Percentiles rank a stretch among this genome's conserved stretches.
phyloP scores from a whole-genome alignment of 805 yeast genomes.

The Wickerhamiella bombiphila region DNA sequence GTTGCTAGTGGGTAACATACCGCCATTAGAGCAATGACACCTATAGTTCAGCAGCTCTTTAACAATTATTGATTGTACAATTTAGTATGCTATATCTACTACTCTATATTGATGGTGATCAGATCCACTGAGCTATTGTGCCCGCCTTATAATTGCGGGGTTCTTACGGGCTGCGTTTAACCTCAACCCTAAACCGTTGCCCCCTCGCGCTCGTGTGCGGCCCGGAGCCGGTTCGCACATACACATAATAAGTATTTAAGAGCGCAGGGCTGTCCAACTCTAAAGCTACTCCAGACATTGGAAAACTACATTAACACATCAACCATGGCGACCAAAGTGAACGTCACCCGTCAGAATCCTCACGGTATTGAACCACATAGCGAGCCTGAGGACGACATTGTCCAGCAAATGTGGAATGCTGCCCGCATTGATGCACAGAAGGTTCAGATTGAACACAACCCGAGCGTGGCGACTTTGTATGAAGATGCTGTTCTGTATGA shows the following conservation, averaged over 20 bases:
- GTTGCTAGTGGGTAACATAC: too few relatives aligned
- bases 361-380: slow-evolving; percentile 29
- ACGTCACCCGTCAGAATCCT: slow-evolving; percentile 30
- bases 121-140: too few relatives aligned
- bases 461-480: slow-evolving; percentile 82
- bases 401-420: slow-evolving; percentile 16
- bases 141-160: too few relatives aligned
- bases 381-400: slow-evolving; percentile 28
- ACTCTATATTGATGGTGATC: too few relatives aligned
- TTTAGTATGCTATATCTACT: too few relatives aligned
- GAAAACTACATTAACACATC: not conserved
- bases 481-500: slow-evolving; percentile 82
- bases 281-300: not conserved
- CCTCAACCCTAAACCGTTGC: too few relatives aligned
- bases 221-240: not conserved
- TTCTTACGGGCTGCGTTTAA: too few relatives aligned
- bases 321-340: slow-evolving; percentile 25
- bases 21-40: too few relatives aligned
- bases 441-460: slow-evolving; percentile 51
- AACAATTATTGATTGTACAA: too few relatives aligned
- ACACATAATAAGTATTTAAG: not conserved
- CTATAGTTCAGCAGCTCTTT: too few relatives aligned
- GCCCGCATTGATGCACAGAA: slow-evolving; percentile 30
- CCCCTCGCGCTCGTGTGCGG: too few relatives aligned
- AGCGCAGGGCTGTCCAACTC: not conserved